Evolutionary conservation across 106 monocot species (phyloP).

Genomic region (Posidonia australis): DNA sequence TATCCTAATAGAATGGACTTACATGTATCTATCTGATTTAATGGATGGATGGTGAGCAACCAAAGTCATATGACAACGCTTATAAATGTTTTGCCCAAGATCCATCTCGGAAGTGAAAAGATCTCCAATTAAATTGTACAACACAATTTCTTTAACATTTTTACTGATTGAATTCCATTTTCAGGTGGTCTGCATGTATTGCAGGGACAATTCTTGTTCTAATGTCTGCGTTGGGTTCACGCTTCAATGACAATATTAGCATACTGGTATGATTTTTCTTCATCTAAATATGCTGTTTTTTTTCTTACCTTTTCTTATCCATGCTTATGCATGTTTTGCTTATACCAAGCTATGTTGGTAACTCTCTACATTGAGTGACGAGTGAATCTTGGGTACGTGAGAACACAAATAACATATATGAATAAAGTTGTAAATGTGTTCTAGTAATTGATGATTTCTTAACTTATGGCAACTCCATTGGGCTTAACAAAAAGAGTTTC

Average conservation of each 20-base stretch:
- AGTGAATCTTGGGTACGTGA: too few relatives aligned
- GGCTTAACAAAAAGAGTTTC: too few relatives aligned
- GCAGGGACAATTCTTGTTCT: slow-evolving; percentile 97
- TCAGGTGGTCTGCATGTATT: slow-evolving; percentile 96
- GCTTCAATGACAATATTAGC: slow-evolving; percentile 78
- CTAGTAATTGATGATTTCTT: too few relatives aligned
- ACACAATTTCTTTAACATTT: not conserved
- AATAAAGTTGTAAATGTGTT: too few relatives aligned
- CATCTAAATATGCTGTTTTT: not conserved
- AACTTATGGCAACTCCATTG: too few relatives aligned
- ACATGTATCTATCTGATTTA: slow-evolving; percentile 85
- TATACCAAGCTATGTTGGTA: too few relatives aligned
- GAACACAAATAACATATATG: too few relatives aligned
- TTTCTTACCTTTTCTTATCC: not conserved
- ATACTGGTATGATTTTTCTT: slow-evolving; percentile 49
- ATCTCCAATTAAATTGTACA: not conserved
- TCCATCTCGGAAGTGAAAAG: slow-evolving; percentile 81
- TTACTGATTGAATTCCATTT: not conserved
- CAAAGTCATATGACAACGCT: slow-evolving; percentile 73
- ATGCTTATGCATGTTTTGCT: not conserved
- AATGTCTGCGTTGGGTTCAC: slow-evolving; percentile 69
- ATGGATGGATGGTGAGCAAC: slow-evolving; percentile 64
- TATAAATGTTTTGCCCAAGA: slow-evolving; percentile 58
- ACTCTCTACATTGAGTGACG: too few relatives aligned
- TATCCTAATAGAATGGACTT: too few relatives aligned